Evolutionary conservation across 495 filamentous ascomycete species (phyloP).

Genomic region (Neurospora terricola): DNA sequence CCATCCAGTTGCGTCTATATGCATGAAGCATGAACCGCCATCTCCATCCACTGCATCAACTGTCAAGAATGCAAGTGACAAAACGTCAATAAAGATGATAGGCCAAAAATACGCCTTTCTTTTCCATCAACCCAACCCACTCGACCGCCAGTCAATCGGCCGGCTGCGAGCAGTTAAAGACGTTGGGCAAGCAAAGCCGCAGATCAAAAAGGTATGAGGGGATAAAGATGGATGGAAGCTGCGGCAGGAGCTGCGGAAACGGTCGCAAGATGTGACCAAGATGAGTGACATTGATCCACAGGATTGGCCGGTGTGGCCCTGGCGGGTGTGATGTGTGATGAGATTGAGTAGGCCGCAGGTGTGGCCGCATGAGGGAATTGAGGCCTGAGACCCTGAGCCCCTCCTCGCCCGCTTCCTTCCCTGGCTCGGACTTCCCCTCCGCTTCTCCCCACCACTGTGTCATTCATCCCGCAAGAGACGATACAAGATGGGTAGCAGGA

Average conservation of each 20-base stretch:
- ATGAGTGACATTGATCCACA: neutral
- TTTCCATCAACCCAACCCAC: neutral
- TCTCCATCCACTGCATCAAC: neutral
- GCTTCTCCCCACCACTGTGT: neutral
- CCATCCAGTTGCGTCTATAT: neutral
- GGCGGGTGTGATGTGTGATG: neutral
- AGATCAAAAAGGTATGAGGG: neutral
- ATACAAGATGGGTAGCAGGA: neutral
- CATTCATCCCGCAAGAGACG: neutral
- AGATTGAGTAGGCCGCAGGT: slow-evolving; percentile 14
- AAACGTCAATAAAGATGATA: neutral
- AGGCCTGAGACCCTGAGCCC: neutral
- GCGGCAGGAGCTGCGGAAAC: neutral
- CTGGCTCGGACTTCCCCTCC: neutral
- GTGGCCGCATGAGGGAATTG: slow-evolving; percentile 19
- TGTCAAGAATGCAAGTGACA: neutral
- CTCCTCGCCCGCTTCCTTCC: neutral
- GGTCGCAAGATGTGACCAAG: neutral
- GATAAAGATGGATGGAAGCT: neutral
- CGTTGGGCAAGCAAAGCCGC: neutral
- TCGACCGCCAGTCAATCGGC: neutral
- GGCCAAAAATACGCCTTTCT: neutral
- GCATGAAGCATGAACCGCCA: neutral
- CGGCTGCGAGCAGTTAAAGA: neutral
- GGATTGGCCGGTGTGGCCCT: neutral